Evolutionary conservation across 2,329 filamentous ascomycete genomes (phyloP).

Genomic region (Fusarium pilosicola): DNA sequence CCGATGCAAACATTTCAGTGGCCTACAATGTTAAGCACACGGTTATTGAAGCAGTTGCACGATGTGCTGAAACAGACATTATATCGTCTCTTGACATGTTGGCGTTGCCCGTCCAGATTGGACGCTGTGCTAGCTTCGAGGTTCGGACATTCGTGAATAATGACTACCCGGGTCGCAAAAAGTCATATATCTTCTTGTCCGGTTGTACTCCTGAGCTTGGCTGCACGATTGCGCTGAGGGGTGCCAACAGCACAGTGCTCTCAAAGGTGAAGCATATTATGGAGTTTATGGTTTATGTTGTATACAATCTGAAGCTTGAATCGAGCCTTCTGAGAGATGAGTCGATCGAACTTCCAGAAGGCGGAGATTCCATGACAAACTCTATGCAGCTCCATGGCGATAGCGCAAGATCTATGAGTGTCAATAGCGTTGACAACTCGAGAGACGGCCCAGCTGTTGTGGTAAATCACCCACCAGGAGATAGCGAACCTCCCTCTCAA

Average conservation of each 20-base stretch:
- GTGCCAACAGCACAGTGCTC: conserved; percentile 76
- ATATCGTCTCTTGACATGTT: conserved; percentile 97
- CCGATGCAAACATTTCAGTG: conserved; percentile 89
- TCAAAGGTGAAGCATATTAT: conserved; percentile 89
- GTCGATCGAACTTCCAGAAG: conserved; percentile 81
- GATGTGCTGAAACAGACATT: conserved; percentile 90
- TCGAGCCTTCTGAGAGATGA: conserved; percentile 94
- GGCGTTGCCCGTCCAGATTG: conserved; percentile 75
- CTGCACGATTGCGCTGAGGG: conserved; percentile 92
- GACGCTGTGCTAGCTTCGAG: conserved; percentile 87
- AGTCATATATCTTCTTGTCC: conserved; percentile 95
- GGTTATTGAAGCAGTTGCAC: conserved; percentile 92
- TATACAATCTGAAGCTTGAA: conserved; percentile 96
- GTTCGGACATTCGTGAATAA: conserved; percentile 94
- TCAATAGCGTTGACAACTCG: conserved; percentile 43
- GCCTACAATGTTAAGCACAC: conserved; percentile 97
- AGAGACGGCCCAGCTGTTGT: conserved; percentile 46
- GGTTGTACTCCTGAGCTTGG: conserved; percentile 90
- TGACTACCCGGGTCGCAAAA: conserved; percentile 77
- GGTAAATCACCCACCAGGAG: conserved; percentile 50
- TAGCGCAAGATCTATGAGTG: conserved; percentile 50
- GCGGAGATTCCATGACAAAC: conserved; percentile 56
- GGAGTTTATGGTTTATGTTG: conserved; percentile 99
- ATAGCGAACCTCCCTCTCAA: conserved; percentile 52
- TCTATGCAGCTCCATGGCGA: conserved; percentile 55